Evolutionary conservation across 371 early-diverging fungal genomes (phyloP).

Genomic region (Batkoa obscura): DNA sequence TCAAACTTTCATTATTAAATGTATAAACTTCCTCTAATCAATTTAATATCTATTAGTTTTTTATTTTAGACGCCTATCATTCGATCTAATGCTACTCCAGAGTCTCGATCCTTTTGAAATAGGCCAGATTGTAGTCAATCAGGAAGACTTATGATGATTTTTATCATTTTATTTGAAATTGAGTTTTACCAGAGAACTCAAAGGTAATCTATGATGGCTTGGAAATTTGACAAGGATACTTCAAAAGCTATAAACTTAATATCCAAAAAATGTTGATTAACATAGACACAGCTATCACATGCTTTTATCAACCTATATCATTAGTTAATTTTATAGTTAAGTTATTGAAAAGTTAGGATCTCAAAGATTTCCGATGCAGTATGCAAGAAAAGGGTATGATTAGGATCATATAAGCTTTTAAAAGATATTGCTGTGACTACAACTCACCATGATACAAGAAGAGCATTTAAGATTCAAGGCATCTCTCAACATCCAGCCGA

Average conservation of each 20-base stretch:
- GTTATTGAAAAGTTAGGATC: conserved; percentile 31
- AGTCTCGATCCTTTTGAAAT: too few species aligned
- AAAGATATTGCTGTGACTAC: too few species aligned
- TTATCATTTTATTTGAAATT: too few species aligned
- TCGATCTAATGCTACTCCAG: too few species aligned
- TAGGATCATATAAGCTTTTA: too few species aligned
- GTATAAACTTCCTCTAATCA: too few species aligned
- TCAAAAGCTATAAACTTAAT: conserved; percentile 36
- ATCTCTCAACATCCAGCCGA: conserved; percentile 40
- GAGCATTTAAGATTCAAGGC: conserved; percentile 38
- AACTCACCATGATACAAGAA: conserved; percentile 23
- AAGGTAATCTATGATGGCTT: conserved; percentile 30
- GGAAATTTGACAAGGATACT: conserved; percentile 61
- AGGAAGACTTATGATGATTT: too few species aligned
- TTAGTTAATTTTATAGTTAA: conserved; percentile 29
- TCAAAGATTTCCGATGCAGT: conserved; percentile 29
- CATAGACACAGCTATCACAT: conserved; percentile 64
- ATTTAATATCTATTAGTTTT: too few species aligned
- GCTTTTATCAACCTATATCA: conserved; percentile 51
- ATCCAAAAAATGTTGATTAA: conserved; percentile 44
- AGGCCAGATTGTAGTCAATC: too few species aligned
- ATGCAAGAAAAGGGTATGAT: too few species aligned
- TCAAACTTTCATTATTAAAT: too few species aligned
- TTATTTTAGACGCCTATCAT: too few species aligned
- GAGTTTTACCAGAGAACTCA: conserved; percentile 10